Conservation (phyloP, 495 filamentous ascomycete genomes). For the Jackrogersella minutella region DNA sequence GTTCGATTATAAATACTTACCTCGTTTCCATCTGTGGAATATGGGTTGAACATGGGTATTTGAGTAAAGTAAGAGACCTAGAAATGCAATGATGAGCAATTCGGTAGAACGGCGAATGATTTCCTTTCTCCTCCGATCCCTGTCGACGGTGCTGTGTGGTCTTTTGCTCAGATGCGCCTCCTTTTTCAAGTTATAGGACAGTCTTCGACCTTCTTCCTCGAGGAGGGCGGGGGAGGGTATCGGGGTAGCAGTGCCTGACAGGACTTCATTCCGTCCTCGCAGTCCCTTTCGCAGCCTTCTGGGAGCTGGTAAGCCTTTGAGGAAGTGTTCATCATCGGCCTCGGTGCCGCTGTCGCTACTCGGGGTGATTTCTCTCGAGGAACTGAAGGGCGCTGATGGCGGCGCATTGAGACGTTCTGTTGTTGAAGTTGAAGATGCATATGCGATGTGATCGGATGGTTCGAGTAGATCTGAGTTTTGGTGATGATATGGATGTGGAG, state of each 20-base stretch:
- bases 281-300: conserved; percentile 79
- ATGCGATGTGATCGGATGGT: conserved; percentile 46
- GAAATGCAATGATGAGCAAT: conserved; percentile 52
- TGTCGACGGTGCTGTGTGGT: conserved; percentile 42
- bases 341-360: conserved; percentile 90
- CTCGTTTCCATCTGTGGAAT: conserved; percentile 44
- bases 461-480: conserved; percentile 60
- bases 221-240: conserved; percentile 66
- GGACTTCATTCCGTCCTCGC: conserved; percentile 57
- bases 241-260: conserved; percentile 63
- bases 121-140: conserved; percentile 53
- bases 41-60: conserved; percentile 48
- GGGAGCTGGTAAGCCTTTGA: conserved; percentile 83
- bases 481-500: conserved; percentile 79
- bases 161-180: conserved; percentile 40
- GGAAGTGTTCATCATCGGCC: conserved; percentile 84
- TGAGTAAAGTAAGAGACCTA: conserved; percentile 48
- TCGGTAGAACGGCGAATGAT: conserved; percentile 55
- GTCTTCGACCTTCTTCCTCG: conserved; percentile 60
- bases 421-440: not conserved
- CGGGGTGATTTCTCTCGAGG: conserved; percentile 58
- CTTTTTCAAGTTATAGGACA: conserved; percentile 32
- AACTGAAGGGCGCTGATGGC: conserved; percentile 28
- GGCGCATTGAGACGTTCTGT: conserved; percentile 25
- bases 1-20: conserved; percentile 38